Conservation (phyloP, 768 basidiomycete genomes). For the Sutorius australiensis region DNA sequence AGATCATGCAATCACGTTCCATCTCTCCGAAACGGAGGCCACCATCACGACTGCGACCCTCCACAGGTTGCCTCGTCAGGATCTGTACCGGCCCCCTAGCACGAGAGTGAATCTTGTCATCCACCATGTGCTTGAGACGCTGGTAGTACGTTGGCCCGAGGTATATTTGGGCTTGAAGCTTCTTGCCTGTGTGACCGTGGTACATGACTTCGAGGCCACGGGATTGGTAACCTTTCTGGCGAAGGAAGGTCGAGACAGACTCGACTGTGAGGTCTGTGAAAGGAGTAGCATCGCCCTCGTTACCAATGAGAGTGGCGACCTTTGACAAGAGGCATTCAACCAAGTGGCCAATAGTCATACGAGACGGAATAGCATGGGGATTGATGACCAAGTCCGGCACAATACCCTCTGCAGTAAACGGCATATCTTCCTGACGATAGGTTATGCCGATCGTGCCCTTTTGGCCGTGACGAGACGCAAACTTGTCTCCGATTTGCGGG, state of each 20-base stretch:
- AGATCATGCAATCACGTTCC: conserved; percentile 99
- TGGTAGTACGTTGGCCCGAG: conserved; percentile 99
- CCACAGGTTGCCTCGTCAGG: conserved; percentile 94
- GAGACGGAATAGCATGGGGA: conserved; percentile 98
- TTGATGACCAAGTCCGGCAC: conserved; percentile 98
- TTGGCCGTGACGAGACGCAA: conserved; percentile 98
- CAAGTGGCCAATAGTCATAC: conserved; percentile 99
- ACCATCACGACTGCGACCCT: conserved; percentile 97
- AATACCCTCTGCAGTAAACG: conserved; percentile 95
- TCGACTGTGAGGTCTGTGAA: conserved; percentile 98
- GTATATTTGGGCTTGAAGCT: conserved; percentile 97
- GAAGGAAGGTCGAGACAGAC: conserved; percentile 89
- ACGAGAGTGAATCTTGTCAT: conserved; percentile 98
- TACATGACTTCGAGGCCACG: conserved; percentile 98
- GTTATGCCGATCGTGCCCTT: conserved; percentile 99
- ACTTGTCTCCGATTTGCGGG: conserved; percentile 98
- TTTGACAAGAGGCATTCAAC: conserved; percentile 97
- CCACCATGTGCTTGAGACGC: conserved; percentile 99
- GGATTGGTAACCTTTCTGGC: conserved; percentile 90
- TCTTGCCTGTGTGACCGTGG: conserved; percentile 97
- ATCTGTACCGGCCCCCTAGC: conserved; percentile 98
- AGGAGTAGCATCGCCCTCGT: conserved; percentile 97
- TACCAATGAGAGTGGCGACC: conserved; percentile 91
- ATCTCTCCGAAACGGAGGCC: conserved; percentile 99
- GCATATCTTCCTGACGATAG: conserved; percentile 99